Percentiles rank a stretch among this genome's conserved stretches.
These are phyloP conservation scores for Podaxis sp. DNA, from an alignment of 768 basidiomycete species.

Conservation along the genomic window DNA sequence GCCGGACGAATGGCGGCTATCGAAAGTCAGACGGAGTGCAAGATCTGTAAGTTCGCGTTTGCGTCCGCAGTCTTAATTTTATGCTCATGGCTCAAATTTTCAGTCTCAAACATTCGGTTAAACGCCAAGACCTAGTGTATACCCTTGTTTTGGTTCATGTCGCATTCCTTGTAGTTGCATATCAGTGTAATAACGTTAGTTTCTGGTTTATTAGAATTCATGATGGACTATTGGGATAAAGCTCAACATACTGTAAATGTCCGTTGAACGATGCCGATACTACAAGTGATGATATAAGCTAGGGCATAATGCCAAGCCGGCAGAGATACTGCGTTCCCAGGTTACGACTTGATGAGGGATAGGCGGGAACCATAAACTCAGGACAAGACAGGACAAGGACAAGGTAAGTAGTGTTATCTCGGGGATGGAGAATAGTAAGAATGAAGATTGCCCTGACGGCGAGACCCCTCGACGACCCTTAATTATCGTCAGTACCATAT, in stretches of 20 bases:
- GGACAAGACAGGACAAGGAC: too few species aligned
- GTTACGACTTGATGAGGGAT: too few species aligned
- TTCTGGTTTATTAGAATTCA: background rate
- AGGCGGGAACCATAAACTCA: too few species aligned
- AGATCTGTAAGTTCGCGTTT: constrained; percentile 55
- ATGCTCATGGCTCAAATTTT: constrained; percentile 19
- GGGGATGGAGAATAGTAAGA: background rate
- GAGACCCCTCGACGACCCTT: background rate
- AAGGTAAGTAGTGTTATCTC: too few species aligned
- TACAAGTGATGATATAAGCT: too few species aligned
- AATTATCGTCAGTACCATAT: background rate
- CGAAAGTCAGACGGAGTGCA: constrained; percentile 88
- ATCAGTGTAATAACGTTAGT: background rate
- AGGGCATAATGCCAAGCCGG: too few species aligned
- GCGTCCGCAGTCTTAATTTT: background rate
- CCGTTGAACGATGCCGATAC: too few species aligned
- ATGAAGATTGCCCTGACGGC: background rate
- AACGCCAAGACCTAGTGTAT: constrained; percentile 7
- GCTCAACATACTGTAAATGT: background rate
- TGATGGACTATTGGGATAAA: too few species aligned
- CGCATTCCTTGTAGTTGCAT: constrained; percentile 3
- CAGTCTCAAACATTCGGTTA: constrained; percentile 92
- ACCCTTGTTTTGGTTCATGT: background rate
- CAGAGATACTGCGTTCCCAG: too few species aligned
- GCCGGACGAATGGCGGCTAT: constrained; percentile 91